Conservation (phyloP, 2,329 filamentous ascomycete species). For the Claviceps sorghi region DNA sequence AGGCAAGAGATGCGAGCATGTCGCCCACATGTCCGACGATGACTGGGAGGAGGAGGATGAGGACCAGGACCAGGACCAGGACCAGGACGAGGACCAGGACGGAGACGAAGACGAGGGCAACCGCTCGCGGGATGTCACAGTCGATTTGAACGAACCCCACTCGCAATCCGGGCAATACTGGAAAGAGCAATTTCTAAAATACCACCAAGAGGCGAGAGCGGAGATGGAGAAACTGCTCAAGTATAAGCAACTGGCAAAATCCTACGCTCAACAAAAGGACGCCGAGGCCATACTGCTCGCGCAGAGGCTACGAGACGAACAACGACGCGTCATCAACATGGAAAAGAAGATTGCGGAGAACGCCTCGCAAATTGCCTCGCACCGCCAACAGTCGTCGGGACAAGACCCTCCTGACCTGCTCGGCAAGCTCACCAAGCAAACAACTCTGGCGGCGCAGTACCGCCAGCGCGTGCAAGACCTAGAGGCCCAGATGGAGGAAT, state of each 20-base stretch:
- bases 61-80: slow-evolving; percentile 29
- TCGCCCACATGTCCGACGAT: slow-evolving; percentile 21
- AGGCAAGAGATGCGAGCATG: neutral
- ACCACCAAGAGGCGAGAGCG: slow-evolving; percentile 54
- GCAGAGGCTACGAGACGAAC: slow-evolving; percentile 53
- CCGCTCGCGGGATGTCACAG: slow-evolving; percentile 46
- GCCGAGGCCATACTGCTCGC: slow-evolving; percentile 51
- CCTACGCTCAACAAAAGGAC: slow-evolving; percentile 66
- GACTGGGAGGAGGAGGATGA: slow-evolving; percentile 30
- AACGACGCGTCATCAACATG: slow-evolving; percentile 47
- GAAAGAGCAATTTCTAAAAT: slow-evolving; percentile 64
- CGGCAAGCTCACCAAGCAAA: slow-evolving; percentile 42
- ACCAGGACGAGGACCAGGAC: slow-evolving; percentile 27
- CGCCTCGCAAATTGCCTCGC: slow-evolving; percentile 37
- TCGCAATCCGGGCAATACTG: slow-evolving; percentile 66
- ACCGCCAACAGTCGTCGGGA: slow-evolving; percentile 19
- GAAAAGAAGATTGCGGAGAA: slow-evolving; percentile 48
- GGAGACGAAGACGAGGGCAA: slow-evolving; percentile 31
- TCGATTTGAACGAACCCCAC: slow-evolving; percentile 58
- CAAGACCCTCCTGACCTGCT: slow-evolving; percentile 33
- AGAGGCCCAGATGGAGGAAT: slow-evolving; percentile 32
- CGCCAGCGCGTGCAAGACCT: slow-evolving; percentile 44
- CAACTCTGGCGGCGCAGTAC: slow-evolving; percentile 42
- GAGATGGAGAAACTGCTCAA: slow-evolving; percentile 66
- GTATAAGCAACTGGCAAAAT: slow-evolving; percentile 68